phyloP scores from a whole-genome alignment of 306 rosid species.

The Inga oerstediana region DNA sequence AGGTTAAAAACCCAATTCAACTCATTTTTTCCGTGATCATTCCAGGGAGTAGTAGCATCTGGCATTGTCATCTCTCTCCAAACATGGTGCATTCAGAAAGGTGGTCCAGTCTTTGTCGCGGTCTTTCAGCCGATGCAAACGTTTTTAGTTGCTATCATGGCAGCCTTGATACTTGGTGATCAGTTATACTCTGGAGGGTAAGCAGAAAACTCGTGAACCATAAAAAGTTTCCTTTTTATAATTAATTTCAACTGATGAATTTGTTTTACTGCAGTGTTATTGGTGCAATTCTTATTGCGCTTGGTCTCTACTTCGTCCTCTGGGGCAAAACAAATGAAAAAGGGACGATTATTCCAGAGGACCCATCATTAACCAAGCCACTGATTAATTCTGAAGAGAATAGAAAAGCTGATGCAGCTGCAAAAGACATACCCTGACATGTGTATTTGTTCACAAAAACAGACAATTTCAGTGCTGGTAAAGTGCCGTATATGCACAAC shows the following conservation, averaged over 20 bases:
- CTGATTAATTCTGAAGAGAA: slow-evolving; percentile 44
- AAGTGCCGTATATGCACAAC: neutral
- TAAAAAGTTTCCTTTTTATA: neutral
- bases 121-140: slow-evolving; percentile 76
- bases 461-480: neutral
- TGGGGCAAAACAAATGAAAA: slow-evolving; percentile 65
- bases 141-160: slow-evolving; percentile 64
- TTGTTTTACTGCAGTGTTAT: slow-evolving; percentile 47
- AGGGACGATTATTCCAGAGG: slow-evolving; percentile 18
- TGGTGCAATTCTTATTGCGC: slow-evolving; percentile 60
- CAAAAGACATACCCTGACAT: slow-evolving; percentile 52
- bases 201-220: neutral
- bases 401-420: slow-evolving; percentile 24
- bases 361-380: slow-evolving; percentile 47
- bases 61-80: slow-evolving; percentile 52
- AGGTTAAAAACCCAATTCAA: neutral
- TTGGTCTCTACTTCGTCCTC: slow-evolving; percentile 66
- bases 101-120: slow-evolving; percentile 77
- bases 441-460: slow-evolving; percentile 19
- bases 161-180: slow-evolving; percentile 58
- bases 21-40: neutral
- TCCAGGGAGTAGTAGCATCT: slow-evolving; percentile 55
- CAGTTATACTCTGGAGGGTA: slow-evolving; percentile 70
- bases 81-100: slow-evolving; percentile 60
- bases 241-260: neutral